phyloP scores from a whole-genome alignment of 1,139 yeast species.

The Wickerhamomyces sp. region DNA sequence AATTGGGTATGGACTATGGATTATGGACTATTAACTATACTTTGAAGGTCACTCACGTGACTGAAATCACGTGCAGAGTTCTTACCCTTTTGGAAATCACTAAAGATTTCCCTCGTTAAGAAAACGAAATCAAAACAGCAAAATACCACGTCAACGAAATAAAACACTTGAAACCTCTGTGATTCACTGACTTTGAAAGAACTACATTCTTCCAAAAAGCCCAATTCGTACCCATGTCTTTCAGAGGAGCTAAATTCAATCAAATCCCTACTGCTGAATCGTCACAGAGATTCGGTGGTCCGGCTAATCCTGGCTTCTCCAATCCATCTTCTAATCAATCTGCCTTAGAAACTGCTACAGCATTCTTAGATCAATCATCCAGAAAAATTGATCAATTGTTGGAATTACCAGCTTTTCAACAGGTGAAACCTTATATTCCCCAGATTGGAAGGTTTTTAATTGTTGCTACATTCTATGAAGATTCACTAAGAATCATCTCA shows the following conservation, averaged over 20 bases:
- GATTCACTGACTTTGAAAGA: too few relatives aligned
- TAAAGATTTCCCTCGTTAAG: background rate
- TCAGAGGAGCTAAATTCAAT: conserved; percentile 26
- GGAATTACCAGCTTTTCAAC: conserved; percentile 29
- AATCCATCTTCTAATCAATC: conserved; percentile 10
- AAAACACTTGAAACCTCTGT: too few relatives aligned
- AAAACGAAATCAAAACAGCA: background rate
- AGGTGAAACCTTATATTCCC: conserved; percentile 70
- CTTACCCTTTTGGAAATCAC: background rate
- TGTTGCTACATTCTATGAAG: conserved; percentile 93
- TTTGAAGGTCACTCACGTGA: too few relatives aligned
- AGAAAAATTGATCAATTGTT: conserved; percentile 35
- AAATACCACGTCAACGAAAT: background rate
- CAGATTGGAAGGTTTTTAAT: conserved; percentile 85
- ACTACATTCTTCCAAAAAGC: too few relatives aligned
- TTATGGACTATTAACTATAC: too few relatives aligned
- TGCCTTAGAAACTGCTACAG: conserved; percentile 1
- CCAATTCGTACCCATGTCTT: conserved; percentile 19
- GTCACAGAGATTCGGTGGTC: conserved; percentile 4
- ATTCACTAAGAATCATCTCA: conserved; percentile 73
- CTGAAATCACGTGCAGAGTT: background rate
- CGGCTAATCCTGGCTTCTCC: background rate
- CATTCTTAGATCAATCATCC: conserved; percentile 24
- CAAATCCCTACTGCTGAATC: conserved; percentile 16
- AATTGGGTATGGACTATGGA: too few relatives aligned